These are phyloP conservation scores for Maudiozyma turicensis DNA, from an alignment of 805 yeast species.

Conservation along the genomic window DNA sequence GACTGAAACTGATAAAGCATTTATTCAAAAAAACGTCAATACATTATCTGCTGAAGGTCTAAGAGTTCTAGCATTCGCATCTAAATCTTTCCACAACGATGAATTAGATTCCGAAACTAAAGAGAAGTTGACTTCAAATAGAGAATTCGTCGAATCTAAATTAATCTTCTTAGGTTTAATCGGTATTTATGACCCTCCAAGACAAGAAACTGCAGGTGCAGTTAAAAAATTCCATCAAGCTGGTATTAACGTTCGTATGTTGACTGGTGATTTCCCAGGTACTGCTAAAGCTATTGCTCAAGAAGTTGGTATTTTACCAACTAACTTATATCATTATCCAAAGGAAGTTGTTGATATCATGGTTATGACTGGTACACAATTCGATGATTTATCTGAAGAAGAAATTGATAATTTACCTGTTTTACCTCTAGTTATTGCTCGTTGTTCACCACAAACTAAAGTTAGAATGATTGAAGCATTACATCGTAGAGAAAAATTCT, in stretches of 20 bases:
- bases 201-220: conserved; percentile 72
- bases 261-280: conserved; percentile 87
- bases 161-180: conserved; percentile 74
- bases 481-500: conserved; percentile 83
- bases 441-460: conserved; percentile 92
- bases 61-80: conserved; percentile 77
- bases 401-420: conserved; percentile 65
- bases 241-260: conserved; percentile 96
- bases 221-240: conserved; percentile 73
- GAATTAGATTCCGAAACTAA: conserved; percentile 27
- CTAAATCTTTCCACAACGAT: conserved; percentile 24
- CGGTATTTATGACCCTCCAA: conserved; percentile 97
- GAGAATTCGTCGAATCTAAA: conserved; percentile 41
- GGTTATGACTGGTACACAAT: conserved; percentile 75
- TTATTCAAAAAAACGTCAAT: conserved; percentile 48
- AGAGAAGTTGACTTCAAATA: conserved; percentile 17
- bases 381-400: conserved; percentile 62
- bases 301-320: conserved; percentile 78
- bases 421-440: conserved; percentile 79
- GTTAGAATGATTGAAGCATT: conserved; percentile 82
- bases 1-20: conserved; percentile 38
- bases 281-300: conserved; percentile 80
- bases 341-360: conserved; percentile 39
- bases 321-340: conserved; percentile 34
- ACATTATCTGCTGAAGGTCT: conserved; percentile 72